Evolutionary conservation across 768 basidiomycete species (phyloP).

Genomic region (Mycena sanguinolenta): DNA sequence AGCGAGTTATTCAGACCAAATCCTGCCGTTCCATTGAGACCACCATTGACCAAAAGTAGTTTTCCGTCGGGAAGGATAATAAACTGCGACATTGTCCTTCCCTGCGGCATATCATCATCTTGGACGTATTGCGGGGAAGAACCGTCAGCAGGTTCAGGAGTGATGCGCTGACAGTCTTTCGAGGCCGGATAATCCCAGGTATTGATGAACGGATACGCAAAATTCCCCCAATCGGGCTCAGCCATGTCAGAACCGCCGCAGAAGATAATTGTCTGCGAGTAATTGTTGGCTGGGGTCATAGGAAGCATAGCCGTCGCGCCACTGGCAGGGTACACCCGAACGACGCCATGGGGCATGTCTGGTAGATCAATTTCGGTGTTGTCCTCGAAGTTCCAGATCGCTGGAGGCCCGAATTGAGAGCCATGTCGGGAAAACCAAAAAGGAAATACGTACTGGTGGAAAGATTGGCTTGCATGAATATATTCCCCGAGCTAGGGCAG

Average conservation of each 20-base stretch:
- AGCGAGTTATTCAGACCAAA: constrained; percentile 66
- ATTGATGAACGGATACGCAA: constrained; percentile 77
- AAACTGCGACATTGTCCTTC: constrained; percentile 95
- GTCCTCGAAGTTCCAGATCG: constrained; percentile 64
- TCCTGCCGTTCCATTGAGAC: constrained; percentile 73
- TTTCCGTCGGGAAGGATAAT: constrained; percentile 85
- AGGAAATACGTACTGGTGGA: constrained; percentile 73
- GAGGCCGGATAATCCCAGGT: constrained; percentile 81
- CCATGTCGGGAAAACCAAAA: constrained; percentile 18
- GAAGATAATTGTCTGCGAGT: constrained; percentile 86
- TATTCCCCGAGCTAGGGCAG: constrained; percentile 67
- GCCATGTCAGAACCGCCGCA: constrained; percentile 88
- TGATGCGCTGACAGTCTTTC: constrained; percentile 83
- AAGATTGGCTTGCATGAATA: constrained; percentile 87
- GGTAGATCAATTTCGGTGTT: constrained; percentile 76
- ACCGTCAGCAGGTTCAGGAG: constrained; percentile 85
- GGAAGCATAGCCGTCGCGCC: constrained; percentile 92
- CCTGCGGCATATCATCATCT: constrained; percentile 82
- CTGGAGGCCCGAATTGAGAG: constrained; percentile 42
- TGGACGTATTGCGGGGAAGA: constrained; percentile 70
- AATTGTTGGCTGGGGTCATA: constrained; percentile 91
- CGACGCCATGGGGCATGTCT: constrained; percentile 78
- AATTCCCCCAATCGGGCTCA: constrained; percentile 81
- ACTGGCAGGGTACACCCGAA: constrained; percentile 53
- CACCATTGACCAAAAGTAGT: constrained; percentile 89